Percentiles rank a stretch among this genome's conserved stretches.
phyloP scores from a whole-genome alignment of 768 basidiomycete genomes.

The Suillus alpinus region DNA sequence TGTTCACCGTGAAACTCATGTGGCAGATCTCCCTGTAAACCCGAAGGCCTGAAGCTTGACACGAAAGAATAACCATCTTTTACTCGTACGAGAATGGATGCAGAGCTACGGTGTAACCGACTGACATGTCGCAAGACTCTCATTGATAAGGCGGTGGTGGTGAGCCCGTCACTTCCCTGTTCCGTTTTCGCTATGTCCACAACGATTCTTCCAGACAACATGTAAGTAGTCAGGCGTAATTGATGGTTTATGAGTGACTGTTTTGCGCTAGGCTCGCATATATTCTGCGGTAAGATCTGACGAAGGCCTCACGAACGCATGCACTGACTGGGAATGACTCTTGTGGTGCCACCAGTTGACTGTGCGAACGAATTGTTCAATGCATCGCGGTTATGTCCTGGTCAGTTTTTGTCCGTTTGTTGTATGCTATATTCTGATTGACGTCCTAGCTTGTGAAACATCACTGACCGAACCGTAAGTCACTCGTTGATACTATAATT shows the following conservation, averaged over 20 bases:
- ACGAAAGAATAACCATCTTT: background rate
- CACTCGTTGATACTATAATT: background rate
- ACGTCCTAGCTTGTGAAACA: conserved; percentile 72
- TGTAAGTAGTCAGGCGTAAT: conserved; percentile 35
- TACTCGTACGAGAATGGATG: conserved; percentile 53
- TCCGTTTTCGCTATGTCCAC: conserved; percentile 13
- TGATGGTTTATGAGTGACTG: background rate
- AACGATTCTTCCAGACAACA: conserved; percentile 42
- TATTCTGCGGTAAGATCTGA: conserved; percentile 65
- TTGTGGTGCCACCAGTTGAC: conserved; percentile 47
- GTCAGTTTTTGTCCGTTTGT: conserved; percentile 29
- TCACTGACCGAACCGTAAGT: conserved; percentile 74
- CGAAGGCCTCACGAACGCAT: background rate
- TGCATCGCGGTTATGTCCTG: conserved; percentile 74
- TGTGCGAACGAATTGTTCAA: conserved; percentile 86
- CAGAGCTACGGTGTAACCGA: conserved; percentile 76
- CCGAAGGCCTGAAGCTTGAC: background rate
- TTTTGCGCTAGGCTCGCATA: conserved; percentile 66
- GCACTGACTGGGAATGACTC: background rate
- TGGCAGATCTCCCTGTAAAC: background rate
- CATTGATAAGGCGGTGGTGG: conserved; percentile 81
- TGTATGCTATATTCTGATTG: conserved; percentile 2
- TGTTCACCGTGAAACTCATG: background rate
- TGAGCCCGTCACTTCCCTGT: conserved; percentile 38
- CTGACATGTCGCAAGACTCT: conserved; percentile 68